phyloP scores from a whole-genome alignment of 176 grass and related monocot genomes.

The barley (Hordeum vulgare) region DNA sequence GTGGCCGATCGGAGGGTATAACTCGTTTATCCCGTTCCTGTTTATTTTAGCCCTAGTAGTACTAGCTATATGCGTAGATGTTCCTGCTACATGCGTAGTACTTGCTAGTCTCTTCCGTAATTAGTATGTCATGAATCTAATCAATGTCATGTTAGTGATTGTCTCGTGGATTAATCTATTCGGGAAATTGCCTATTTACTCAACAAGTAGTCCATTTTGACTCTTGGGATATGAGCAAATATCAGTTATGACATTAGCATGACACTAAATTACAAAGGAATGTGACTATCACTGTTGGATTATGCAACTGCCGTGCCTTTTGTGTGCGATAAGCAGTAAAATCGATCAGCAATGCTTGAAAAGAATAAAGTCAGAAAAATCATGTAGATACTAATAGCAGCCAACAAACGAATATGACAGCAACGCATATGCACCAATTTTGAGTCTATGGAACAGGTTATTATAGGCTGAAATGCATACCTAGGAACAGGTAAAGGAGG shows the following conservation, averaged over 20 bases:
- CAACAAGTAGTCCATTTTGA: background rate
- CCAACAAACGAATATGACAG: background rate
- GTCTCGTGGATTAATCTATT: no score
- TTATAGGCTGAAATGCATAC: slow-evolving; percentile 24
- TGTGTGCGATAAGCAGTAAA: background rate
- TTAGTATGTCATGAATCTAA: no score
- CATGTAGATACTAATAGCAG: background rate
- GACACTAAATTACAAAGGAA: background rate
- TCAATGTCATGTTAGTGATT: no score
- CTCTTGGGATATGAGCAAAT: background rate
- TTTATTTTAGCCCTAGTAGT: no score
- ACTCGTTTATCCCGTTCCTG: no score
- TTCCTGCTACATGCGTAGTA: no score
- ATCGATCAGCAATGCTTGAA: background rate
- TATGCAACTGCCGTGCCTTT: background rate
- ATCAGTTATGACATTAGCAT: background rate
- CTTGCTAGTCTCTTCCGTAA: no score
- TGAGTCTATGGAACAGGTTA: background rate
- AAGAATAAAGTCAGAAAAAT: background rate
- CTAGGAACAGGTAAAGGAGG: slow-evolving; percentile 71
- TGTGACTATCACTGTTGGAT: background rate
- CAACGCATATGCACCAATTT: background rate
- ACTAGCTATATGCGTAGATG: no score
- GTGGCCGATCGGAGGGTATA: no score
- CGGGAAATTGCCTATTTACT: no score